These are phyloP conservation scores for Dendrobium huoshanense DNA, from an alignment of 106 monocot species.

Conservation along the genomic window DNA sequence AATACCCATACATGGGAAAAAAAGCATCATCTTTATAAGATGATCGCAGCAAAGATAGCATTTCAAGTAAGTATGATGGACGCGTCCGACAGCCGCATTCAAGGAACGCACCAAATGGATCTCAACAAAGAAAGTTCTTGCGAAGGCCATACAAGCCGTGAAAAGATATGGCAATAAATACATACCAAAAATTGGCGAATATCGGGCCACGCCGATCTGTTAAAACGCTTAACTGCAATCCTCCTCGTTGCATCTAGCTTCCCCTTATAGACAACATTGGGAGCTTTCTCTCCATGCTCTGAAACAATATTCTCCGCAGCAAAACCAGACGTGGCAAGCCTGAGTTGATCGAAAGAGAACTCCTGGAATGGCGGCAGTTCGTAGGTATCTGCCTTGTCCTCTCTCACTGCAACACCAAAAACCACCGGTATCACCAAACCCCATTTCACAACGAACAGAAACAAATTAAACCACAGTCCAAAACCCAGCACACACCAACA, in stretches of 20 bases:
- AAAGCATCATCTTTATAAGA: background rate
- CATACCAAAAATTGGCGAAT: conserved; percentile 39
- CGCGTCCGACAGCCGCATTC: background rate
- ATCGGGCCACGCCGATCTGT: conserved; percentile 48
- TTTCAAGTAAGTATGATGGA: background rate
- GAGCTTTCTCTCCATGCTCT: conserved; percentile 72
- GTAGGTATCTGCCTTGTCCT: conserved; percentile 10
- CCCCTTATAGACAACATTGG: conserved; percentile 77
- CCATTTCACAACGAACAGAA: conserved; percentile 1
- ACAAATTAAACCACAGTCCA: conserved; percentile 1
- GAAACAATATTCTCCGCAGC: conserved; percentile 60
- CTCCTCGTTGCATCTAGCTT: conserved; percentile 22
- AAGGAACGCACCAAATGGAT: background rate
- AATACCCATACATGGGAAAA: conserved; percentile 1
- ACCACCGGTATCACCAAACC: conserved; percentile 6
- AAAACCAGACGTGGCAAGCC: conserved; percentile 60
- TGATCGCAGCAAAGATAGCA: background rate
- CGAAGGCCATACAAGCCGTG: background rate
- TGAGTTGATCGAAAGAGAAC: conserved; percentile 63
- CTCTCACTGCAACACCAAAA: conserved; percentile 19
- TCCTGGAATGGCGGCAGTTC: conserved; percentile 45
- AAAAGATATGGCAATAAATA: background rate
- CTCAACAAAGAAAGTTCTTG: background rate
- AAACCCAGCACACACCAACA: conserved; percentile 22
- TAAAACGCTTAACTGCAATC: conserved; percentile 46